Base-by-base conservation (phyloP, 495 filamentous ascomycete species). In the Lasiosphaeris hirsuta region DNA sequence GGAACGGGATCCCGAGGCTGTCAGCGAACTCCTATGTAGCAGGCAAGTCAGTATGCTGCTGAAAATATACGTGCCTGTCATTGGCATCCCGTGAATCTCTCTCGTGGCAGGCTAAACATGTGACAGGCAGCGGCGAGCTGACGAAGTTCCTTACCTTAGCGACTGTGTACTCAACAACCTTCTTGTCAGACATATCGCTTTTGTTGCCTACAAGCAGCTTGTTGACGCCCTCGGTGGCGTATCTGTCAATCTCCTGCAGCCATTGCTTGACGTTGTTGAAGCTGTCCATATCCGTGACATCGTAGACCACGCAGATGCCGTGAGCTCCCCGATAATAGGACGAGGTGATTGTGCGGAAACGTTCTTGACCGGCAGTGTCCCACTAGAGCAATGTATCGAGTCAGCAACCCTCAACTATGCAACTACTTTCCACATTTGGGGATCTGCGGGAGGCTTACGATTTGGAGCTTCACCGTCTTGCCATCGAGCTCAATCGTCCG, bases 201-300 rank as follows among this genome's bases (percentile, higher is more conserved):
- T 98, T 98, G 86, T 98, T 98, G 66, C 94, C 94, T 54, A 98
- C 94, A 54, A 98, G 86, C 49, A 98, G 84, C 79, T 97, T 97
- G 83, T 97, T 98, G 66, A 98, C 94, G 66, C 95, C 95, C 75
- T 98, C 94, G 53, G 94, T 97, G 59, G 94, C 94, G 66, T 98
- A 97, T 66, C 95, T 86, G 77, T 98, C 95, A 63, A 98, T 98
- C 78, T 98, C 95, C 72, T 97, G 95, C 57, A 98, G 87, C 94
- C 94, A 98, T 81, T 97, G 95, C 88, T 97, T 97, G 65, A 98
- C 95, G 78, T 97, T 97, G 84, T 97, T 97, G 90, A 97, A 98
- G 42, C 90, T 95, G 76, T 97, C 95, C 95, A 97, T 97, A 72
- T 98, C 95, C 42, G 94, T 98, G 70, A 98, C 95, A 85, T 98